Evolutionary conservation across 352 stramenopile species (phyloP).

Genomic region (Pythium coloratum): DNA sequence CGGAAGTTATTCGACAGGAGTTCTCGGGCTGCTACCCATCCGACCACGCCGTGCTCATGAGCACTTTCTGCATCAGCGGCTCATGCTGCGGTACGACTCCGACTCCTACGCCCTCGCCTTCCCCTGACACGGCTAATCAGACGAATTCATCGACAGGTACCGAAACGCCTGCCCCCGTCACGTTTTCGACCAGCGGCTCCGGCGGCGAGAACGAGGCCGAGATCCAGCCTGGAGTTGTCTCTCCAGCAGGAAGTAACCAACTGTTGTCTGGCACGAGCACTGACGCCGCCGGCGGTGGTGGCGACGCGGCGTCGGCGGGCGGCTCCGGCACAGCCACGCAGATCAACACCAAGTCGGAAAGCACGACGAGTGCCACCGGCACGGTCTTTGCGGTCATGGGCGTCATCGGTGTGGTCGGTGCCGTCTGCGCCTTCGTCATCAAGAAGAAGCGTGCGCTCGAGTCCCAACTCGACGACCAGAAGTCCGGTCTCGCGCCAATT

Average conservation of each 20-base stretch:
- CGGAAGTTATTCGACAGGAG: slow-evolving; percentile 56
- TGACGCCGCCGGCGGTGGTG: slow-evolving; percentile 2
- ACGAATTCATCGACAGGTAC: neutral
- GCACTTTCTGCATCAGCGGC: slow-evolving; percentile 59
- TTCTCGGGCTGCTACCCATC: slow-evolving; percentile 77
- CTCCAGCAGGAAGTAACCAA: neutral
- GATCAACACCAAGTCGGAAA: slow-evolving; percentile 45
- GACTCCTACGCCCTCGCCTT: neutral
- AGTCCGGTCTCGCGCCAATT: slow-evolving; percentile 34
- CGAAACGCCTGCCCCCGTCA: neutral
- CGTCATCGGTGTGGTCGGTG: slow-evolving; percentile 37
- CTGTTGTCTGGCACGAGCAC: neutral
- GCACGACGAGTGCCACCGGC: slow-evolving; percentile 34
- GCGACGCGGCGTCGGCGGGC: neutral
- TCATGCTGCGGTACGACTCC: slow-evolving; percentile 41
- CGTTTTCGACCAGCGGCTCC: neutral
- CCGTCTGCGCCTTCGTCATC: slow-evolving; percentile 55
- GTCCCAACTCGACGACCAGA: slow-evolving; percentile 40
- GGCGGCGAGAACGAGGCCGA: slow-evolving; percentile 15
- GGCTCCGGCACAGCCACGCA: slow-evolving; percentile 21
- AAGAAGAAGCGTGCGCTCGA: slow-evolving; percentile 59
- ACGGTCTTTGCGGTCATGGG: slow-evolving; percentile 57
- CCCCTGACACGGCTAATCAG: neutral
- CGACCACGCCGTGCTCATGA: slow-evolving; percentile 62
- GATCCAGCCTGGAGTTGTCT: slow-evolving; percentile 15